Conservation (phyloP, 2,329 filamentous ascomycete species). For the Colletotrichum orchidophilum region DNA sequence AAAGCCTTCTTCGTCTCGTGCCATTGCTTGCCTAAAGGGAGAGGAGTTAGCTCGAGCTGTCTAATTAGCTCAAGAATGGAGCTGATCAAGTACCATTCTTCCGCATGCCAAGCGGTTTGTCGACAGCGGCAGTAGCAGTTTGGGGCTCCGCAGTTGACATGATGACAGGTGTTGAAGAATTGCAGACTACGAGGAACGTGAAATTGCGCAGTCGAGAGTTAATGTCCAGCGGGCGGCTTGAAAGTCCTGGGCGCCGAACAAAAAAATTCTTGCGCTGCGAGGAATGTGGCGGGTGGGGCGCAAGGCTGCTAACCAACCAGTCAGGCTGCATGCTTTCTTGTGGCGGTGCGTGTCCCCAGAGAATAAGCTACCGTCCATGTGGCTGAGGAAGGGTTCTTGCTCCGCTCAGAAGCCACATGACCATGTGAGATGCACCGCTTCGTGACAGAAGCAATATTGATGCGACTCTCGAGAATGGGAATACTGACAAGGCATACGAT, state of each 20-base stretch:
- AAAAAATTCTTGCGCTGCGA: slow-evolving; percentile 12
- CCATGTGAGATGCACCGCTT: neutral
- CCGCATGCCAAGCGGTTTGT: slow-evolving; percentile 72
- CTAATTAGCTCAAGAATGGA: slow-evolving; percentile 1
- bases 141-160: slow-evolving; percentile 54
- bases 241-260: slow-evolving; percentile 11
- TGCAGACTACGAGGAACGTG: slow-evolving; percentile 20
- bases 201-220: slow-evolving; percentile 28
- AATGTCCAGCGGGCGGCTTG: slow-evolving; percentile 12
- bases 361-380: slow-evolving; percentile 13
- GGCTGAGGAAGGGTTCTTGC: slow-evolving; percentile 8
- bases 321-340: neutral
- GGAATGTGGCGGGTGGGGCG: slow-evolving; percentile 21
- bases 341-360: slow-evolving; percentile 20
- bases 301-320: neutral
- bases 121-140: slow-evolving; percentile 44
- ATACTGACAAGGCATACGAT: neutral
- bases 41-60: slow-evolving; percentile 2
- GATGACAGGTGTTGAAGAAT: slow-evolving; percentile 33
- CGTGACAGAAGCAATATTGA: neutral
- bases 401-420: neutral
- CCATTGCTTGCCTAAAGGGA: slow-evolving; percentile 87
- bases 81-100: slow-evolving; percentile 74
- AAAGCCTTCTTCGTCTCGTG: slow-evolving; percentile 85
- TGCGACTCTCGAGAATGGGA: neutral